These are phyloP conservation scores for Tagetes patula DNA, from an alignment of 129 eudicot species.

Conservation along the genomic window DNA sequence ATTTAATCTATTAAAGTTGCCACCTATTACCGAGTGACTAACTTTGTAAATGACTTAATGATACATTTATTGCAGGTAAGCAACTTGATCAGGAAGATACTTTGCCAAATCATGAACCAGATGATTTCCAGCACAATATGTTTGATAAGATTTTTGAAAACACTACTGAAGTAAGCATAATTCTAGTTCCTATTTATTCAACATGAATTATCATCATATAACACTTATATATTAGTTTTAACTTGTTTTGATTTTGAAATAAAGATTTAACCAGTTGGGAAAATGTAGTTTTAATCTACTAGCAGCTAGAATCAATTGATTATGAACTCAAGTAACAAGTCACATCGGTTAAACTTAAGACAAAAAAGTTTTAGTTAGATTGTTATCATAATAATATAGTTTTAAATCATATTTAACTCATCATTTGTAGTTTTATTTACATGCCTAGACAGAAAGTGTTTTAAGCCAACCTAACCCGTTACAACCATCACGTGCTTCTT, in stretches of 20 bases:
- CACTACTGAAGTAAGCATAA: conserved; percentile 55
- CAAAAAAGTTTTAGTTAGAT: not conserved
- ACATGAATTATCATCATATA: not conserved
- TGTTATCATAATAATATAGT: not conserved
- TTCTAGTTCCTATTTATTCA: conserved; percentile 10
- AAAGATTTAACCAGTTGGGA: not conserved
- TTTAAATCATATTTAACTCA: not conserved
- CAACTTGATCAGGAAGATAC: conserved; percentile 44
- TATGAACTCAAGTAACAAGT: not conserved
- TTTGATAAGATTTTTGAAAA: conserved; percentile 57
- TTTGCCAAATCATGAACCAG: conserved; percentile 38
- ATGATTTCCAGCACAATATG: conserved; percentile 53
- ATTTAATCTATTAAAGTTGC: not conserved
- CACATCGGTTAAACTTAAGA: not conserved
- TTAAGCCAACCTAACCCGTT: not conserved
- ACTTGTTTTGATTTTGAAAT: not conserved
- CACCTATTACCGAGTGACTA: not conserved
- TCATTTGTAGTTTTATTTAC: too few relatives aligned
- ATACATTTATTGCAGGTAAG: conserved; percentile 42
- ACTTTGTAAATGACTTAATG: not conserved
- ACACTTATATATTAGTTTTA: not conserved
- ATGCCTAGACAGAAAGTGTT: not conserved
- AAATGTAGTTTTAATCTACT: not conserved
- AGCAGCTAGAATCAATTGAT: not conserved
- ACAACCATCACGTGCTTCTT: not conserved